Base-by-base conservation (phyloP, 108 stramenopile genomes). In the Cyclostephanos tholiformis region DNA sequence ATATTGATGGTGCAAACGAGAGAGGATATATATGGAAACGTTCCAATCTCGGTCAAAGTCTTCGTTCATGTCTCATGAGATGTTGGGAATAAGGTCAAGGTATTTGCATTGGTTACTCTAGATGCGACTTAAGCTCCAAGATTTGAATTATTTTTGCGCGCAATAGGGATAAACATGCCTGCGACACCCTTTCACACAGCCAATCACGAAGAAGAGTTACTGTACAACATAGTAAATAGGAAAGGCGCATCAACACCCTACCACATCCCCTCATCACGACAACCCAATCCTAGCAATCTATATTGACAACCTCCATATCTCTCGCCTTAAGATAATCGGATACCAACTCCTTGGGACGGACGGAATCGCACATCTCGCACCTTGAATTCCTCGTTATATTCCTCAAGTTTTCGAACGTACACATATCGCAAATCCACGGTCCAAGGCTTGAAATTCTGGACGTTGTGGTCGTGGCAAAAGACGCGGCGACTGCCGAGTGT, bases 321-420 rank as follows among this genome's bases (percentile, higher is more conserved):
- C 38, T 58, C 9, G 4, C 0, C 53, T 55, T 25, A 9, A 8
- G n/a, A 16, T 12, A 0, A 19, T 59, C 29, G 23, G 26, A 26
- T n/a, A 11, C 68, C 16, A 14, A 29, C 71, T 72, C 62, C 35
- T 20, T 62, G 19, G 63, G 26, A 63, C 72, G 63, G 16, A 53
- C 23, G 38, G 64, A 20, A 61, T 75, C 38, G 36, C 74, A 75
- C 65, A 75, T 48, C 67, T 66, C 65, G 58, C 74, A 75, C 38
- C 57, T 59, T 6, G 74, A 65, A 25, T 51, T 58, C 25, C 25
- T 27, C n/a, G 64, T 59, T 12, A 55, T 60, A 43, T 65, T 66
- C 23, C 49, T 48, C 48, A 67, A 58, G 59, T 75, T 75, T 8
- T 44, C 10, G 43, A 67, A 75, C 9, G 74, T 75, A 39, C 74